A percentile compares a stretch with the other conserved stretches of the same genome.
Evolutionary conservation across 805 yeast genomes (phyloP).

Genomic region (Ogataea trehalophila): DNA sequence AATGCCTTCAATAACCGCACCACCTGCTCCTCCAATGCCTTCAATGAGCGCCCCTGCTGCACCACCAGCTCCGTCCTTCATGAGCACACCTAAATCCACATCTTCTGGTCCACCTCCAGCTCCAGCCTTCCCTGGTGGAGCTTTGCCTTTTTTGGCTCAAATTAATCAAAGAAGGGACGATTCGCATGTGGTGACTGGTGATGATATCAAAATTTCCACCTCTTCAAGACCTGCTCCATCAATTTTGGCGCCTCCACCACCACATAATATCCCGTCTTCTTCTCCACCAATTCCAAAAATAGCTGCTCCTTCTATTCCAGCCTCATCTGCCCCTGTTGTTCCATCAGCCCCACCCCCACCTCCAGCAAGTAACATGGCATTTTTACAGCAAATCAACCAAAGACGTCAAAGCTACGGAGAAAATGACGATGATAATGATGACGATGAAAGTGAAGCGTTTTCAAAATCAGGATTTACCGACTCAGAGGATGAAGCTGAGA

Average conservation of each 20-base stretch:
- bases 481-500: slow-evolving; percentile 15
- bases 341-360: neutral
- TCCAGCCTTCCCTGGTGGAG: slow-evolving; percentile 24
- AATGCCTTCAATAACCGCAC: slow-evolving; percentile 10
- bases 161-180: slow-evolving; percentile 54
- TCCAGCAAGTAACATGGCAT: slow-evolving; percentile 1
- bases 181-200: slow-evolving; percentile 40
- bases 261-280: slow-evolving; percentile 20
- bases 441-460: slow-evolving; percentile 1
- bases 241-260: slow-evolving; percentile 18
- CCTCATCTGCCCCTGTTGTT: neutral
- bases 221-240: slow-evolving; percentile 23
- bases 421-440: slow-evolving; percentile 27
- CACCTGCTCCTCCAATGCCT: slow-evolving; percentile 11
- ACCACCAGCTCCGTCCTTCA: too few relatives aligned
- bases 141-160: slow-evolving; percentile 53
- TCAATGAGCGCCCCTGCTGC: neutral
- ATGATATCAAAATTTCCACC: slow-evolving; percentile 14
- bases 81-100: slow-evolving; percentile 6
- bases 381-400: slow-evolving; percentile 42
- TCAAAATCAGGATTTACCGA: slow-evolving; percentile 23
- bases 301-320: slow-evolving; percentile 27
- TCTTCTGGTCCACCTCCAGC: slow-evolving; percentile 30
- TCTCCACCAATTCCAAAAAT: slow-evolving; percentile 26
- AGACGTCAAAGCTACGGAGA: slow-evolving; percentile 43